Evolutionary conservation across 2,329 filamentous ascomycete genomes (phyloP).

Genomic region (Ramularia collo-cygni): DNA sequence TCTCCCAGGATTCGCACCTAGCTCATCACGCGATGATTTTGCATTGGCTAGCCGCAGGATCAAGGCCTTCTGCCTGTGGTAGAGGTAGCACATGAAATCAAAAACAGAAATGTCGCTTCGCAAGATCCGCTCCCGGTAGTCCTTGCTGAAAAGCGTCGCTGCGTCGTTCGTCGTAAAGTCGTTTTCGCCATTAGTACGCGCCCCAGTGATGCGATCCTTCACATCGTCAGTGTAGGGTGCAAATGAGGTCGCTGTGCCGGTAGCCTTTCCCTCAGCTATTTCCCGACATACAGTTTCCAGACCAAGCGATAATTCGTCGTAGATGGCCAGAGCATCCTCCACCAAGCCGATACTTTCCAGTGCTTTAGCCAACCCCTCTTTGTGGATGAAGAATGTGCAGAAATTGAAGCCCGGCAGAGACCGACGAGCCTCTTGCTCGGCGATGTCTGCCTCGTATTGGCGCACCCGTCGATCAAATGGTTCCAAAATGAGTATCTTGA

Average conservation of each 20-base stretch:
- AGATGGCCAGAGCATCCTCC: conserved; percentile 89
- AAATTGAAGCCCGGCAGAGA: conserved; percentile 95
- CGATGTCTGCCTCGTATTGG: conserved; percentile 96
- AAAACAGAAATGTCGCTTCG: conserved; percentile 94
- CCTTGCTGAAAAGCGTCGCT: conserved; percentile 48
- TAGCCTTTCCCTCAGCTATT: conserved; percentile 53
- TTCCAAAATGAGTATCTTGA: conserved; percentile 77
- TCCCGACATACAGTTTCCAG: conserved; percentile 77
- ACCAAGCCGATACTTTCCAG: conserved; percentile 95
- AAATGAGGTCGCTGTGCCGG: conserved; percentile 66
- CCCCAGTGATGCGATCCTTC: conserved; percentile 21
- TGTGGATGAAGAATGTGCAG: conserved; percentile 96
- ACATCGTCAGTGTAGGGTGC: conserved; percentile 68
- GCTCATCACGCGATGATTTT: conserved; percentile 36
- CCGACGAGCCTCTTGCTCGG: conserved; percentile 83
- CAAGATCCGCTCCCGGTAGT: conserved; percentile 85
- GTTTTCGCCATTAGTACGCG: conserved; percentile 12
- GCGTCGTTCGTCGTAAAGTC: conserved; percentile 9
- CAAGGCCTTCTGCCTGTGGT: conserved; percentile 77
- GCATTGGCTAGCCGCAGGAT: conserved; percentile 74
- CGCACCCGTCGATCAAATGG: conserved; percentile 87
- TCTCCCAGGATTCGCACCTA: conserved; percentile 28
- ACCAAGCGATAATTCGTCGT: conserved; percentile 86
- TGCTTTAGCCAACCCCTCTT: conserved; percentile 85
- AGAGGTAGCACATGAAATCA: conserved; percentile 91